phyloP scores from a whole-genome alignment of 2,329 filamentous ascomycete species.

The Phaeosphaeria sp. region DNA sequence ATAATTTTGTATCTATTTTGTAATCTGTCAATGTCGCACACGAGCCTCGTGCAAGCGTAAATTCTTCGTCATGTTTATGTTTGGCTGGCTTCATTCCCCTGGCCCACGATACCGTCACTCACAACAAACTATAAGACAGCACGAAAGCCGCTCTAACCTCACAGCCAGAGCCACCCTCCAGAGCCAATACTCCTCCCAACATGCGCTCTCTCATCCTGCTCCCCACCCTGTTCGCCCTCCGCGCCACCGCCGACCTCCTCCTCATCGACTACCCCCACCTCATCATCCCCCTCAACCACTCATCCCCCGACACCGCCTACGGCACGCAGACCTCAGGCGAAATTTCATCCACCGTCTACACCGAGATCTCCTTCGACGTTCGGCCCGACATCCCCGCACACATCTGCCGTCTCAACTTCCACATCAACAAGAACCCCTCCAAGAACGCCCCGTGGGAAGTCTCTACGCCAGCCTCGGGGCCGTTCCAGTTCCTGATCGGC shows the following conservation, averaged over 20 bases:
- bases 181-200: constrained; percentile 8
- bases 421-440: constrained; percentile 24
- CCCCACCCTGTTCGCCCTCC: constrained; percentile 22
- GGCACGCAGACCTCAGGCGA: constrained; percentile 23
- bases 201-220: constrained; percentile 34
- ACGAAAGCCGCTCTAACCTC: neutral
- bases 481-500: constrained; percentile 36
- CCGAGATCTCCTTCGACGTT: constrained; percentile 43
- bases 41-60: constrained; percentile 14
- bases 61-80: constrained; percentile 2
- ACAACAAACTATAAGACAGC: constrained; percentile 11
- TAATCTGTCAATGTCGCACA: constrained; percentile 12
- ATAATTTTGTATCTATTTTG: neutral
- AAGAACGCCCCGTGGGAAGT: constrained; percentile 26
- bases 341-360: constrained; percentile 16
- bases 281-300: constrained; percentile 39
- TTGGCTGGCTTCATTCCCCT: neutral
- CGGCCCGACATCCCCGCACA: constrained; percentile 26
- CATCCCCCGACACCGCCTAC: constrained; percentile 23
- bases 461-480: constrained; percentile 25
- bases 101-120: neutral
- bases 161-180: neutral
- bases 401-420: constrained; percentile 35
- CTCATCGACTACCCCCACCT: constrained; percentile 39
- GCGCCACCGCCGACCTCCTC: constrained; percentile 18